These are phyloP conservation scores for Citropsis articulata DNA, from an alignment of 345 rosid species.

Conservation along the genomic window DNA sequence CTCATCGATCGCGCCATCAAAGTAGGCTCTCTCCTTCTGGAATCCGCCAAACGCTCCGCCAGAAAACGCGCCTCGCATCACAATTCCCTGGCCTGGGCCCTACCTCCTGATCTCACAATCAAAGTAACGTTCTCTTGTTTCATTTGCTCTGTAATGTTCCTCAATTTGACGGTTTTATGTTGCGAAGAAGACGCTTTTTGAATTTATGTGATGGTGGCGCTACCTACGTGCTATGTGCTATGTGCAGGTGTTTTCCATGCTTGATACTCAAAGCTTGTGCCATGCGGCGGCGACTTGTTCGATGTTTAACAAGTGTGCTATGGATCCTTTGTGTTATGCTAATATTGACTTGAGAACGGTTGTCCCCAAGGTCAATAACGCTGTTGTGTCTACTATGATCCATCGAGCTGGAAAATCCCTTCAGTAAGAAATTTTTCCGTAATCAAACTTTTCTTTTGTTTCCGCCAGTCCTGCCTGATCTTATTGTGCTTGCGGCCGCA, in stretches of 20 bases:
- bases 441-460: background rate
- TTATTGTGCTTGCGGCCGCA: background rate
- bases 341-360: slow-evolving; percentile 71
- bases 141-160: background rate
- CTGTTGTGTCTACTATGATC: slow-evolving; percentile 75
- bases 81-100: slow-evolving; percentile 63
- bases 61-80: slow-evolving; percentile 65
- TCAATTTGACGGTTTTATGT: background rate
- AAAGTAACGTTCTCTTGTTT: slow-evolving; percentile 33
- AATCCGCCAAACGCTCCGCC: slow-evolving; percentile 61
- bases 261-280: slow-evolving; percentile 78
- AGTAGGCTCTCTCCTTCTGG: slow-evolving; percentile 57
- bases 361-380: slow-evolving; percentile 61
- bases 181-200: background rate
- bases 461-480: background rate
- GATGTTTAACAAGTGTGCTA: slow-evolving; percentile 75
- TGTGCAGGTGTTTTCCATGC: slow-evolving; percentile 74
- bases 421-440: slow-evolving; percentile 33
- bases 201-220: background rate
- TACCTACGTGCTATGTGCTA: background rate
- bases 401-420: slow-evolving; percentile 83
- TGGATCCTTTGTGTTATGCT: slow-evolving; percentile 77
- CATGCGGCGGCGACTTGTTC: slow-evolving; percentile 75
- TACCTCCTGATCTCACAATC: slow-evolving; percentile 78
- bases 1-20: slow-evolving; percentile 64